Base-by-base conservation (phyloP, 1,139 yeast species). In the Yamadazyma membranifaciens region DNA sequence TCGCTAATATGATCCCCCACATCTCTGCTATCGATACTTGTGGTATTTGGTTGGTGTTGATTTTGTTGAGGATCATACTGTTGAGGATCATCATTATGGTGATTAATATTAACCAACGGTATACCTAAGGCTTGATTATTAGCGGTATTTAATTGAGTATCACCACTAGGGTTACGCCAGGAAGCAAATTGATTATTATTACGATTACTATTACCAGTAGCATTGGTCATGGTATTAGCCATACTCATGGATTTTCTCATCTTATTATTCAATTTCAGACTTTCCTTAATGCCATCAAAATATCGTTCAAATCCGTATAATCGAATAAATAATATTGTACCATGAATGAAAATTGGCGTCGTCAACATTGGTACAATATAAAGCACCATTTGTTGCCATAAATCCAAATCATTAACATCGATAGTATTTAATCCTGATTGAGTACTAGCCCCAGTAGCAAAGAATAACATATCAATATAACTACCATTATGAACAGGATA, bases 361-460 rank as follows among this genome's bases (percentile, higher is more conserved):
- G 95, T 78, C 16, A 88, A 51, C 49, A 80, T 70, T 28, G 94
- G 66, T 2, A 78, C 45, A 7, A 83, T 50, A 54, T 82, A 87
- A 3, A 87, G 59, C 13, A 75, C 63, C 15, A 89, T 75, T 58
- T 91, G 97, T 60, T 92, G 98, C 63, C 83, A 91, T 36, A 87
- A 60, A 1, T 70, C 63, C 45, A 87, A 52, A 0, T 65, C 60
- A 55, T 87, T 87, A 31, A 83, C 51, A 55, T 88, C 79, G 15
- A 86, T 69, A 0, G 97, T 83, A 55, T 88, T 88, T 44, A 94
- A 67, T 0, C 99, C 99, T 1, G 96, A 96, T 57, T 91, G 97
- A 1, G 98, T 88, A 3, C 84, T 67, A 0, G 92, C 80, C 4
- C 95, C 92, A 6, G 82, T 65, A 0, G 89, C 75, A 42, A 87